These are phyloP conservation scores for Aureobasidium melanogenum DNA, from an alignment of 2,329 filamentous ascomycete genomes.

Conservation along the genomic window DNA sequence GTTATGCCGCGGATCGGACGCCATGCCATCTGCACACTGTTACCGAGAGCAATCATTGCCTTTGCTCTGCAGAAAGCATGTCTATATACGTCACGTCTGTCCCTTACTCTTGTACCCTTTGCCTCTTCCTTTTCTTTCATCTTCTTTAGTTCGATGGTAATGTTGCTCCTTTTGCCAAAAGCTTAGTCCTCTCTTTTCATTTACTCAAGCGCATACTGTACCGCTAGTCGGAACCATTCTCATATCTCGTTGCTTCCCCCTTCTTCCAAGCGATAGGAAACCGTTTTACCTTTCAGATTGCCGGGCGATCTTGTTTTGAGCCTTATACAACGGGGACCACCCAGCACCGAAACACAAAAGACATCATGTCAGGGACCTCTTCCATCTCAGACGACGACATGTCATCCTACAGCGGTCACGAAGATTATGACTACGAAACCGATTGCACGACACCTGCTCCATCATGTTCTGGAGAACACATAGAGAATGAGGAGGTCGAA, in stretches of 20 bases:
- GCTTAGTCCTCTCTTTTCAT: neutral
- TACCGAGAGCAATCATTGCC: conserved; percentile 4
- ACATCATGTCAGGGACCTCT: conserved; percentile 1
- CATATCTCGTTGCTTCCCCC: neutral
- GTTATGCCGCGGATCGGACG: conserved; percentile 2
- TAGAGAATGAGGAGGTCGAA: conserved; percentile 30
- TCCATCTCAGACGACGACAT: conserved; percentile 23
- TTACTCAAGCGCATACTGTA: neutral
- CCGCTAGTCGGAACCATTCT: neutral
- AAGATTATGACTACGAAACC: conserved; percentile 25
- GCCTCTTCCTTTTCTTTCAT: neutral
- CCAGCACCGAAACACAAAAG: neutral
- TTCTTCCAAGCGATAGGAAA: neutral
- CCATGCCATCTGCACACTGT: conserved; percentile 8
- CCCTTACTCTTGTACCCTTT: neutral
- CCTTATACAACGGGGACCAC: neutral
- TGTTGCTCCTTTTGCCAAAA: neutral
- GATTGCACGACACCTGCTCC: conserved; percentile 27
- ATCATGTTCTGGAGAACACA: conserved; percentile 25
- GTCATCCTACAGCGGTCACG: conserved; percentile 25
- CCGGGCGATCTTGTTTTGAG: neutral
- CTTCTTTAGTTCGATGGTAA: neutral
- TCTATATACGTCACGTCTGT: conserved; percentile 10
- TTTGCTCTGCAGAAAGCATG: conserved; percentile 1
- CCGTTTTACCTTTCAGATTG: conserved; percentile 9